Conservation (phyloP, 768 basidiomycete species). For the Floccularia luteovirens region DNA sequence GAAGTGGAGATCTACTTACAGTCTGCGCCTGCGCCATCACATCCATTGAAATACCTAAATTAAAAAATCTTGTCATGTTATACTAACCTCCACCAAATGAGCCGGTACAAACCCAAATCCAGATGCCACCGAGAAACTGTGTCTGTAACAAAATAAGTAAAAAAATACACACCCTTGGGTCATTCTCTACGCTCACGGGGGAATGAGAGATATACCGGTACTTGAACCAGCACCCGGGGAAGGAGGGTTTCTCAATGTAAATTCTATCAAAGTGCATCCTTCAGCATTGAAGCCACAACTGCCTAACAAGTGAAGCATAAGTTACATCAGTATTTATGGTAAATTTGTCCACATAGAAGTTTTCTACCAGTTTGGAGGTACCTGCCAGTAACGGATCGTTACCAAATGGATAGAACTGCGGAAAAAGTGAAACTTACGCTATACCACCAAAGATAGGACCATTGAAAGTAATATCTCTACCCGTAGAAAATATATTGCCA, state of each 20-base stretch:
- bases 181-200: conserved; percentile 12
- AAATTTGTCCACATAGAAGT: background rate
- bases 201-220: conserved; percentile 19
- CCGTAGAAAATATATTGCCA: conserved; percentile 24
- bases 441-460: conserved; percentile 28
- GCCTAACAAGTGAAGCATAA: conserved; percentile 17
- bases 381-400: conserved; percentile 12
- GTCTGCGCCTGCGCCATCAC: conserved; percentile 16
- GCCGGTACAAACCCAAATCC: conserved; percentile 15
- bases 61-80: background rate
- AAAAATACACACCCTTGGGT: background rate
- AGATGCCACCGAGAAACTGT: conserved; percentile 19
- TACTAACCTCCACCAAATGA: background rate
- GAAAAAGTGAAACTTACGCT: conserved; percentile 23
- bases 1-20: conserved; percentile 10
- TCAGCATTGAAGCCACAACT: conserved; percentile 21
- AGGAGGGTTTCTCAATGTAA: conserved; percentile 19
- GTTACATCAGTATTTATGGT: conserved; percentile 8
- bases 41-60: conserved; percentile 16
- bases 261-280: conserved; percentile 20
- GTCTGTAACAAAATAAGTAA: conserved; percentile 8
- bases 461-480: conserved; percentile 25
- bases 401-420: background rate
- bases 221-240: conserved; percentile 19
- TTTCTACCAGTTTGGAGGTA: conserved; percentile 33